Evolutionary conservation across 1,139 yeast species (phyloP).

Genomic region (Taphrina wiesneri): DNA sequence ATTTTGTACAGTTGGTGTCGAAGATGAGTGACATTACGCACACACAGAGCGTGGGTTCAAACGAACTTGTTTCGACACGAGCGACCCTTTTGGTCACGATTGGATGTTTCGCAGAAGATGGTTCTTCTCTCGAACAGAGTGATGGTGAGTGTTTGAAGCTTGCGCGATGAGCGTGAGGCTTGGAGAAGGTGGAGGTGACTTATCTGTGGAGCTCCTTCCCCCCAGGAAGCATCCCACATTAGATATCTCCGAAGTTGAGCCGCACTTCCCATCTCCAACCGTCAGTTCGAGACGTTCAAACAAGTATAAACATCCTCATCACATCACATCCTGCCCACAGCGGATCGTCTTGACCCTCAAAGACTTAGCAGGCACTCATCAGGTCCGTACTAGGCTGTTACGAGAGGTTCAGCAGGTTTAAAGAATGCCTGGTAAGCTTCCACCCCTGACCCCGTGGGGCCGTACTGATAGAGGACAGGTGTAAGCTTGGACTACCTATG

Average conservation of each 20-base stretch:
- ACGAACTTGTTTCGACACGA: no score
- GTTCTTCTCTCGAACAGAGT: no score
- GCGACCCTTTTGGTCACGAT: no score
- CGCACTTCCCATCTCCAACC: neutral
- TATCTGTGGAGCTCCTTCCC: neutral
- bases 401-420: neutral
- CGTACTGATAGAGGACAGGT: constrained; percentile 2
- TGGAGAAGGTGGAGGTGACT: neutral
- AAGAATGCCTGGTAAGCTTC: neutral
- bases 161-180: neutral
- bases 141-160: no score
- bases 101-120: no score
- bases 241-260: neutral
- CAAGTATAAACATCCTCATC: neutral
- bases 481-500: constrained; percentile 21
- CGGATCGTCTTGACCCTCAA: neutral
- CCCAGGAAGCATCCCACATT: neutral
- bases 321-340: neutral
- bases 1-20: neutral
- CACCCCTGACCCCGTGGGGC: constrained; percentile 1
- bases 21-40: no score
- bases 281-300: neutral
- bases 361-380: no score
- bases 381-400: no score
- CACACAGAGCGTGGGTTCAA: no score